Evolutionary conservation across 2,329 filamentous ascomycete genomes (phyloP).

Genomic region (Alternaria brassicae): DNA sequence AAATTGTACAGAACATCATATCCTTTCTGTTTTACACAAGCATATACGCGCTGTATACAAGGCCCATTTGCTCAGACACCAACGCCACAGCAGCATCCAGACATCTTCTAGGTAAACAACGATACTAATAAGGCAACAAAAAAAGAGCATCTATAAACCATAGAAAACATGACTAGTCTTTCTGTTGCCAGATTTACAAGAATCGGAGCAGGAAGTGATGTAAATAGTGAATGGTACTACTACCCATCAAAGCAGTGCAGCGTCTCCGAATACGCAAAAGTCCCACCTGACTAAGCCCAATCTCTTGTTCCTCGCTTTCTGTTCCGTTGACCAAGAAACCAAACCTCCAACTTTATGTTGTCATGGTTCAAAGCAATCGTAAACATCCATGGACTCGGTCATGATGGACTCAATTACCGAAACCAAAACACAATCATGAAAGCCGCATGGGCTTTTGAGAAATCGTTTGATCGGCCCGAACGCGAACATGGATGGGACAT

Average conservation of each 20-base stretch:
- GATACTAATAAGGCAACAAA: not conserved
- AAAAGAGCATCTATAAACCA: not conserved
- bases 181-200: not conserved
- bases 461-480: not conserved
- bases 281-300: not conserved
- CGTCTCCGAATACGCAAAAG: not conserved
- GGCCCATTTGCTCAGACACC: not conserved
- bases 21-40: not conserved
- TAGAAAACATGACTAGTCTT: not conserved
- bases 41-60: not conserved
- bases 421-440: not conserved
- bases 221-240: not conserved
- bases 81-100: not conserved
- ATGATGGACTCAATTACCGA: not conserved
- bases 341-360: not conserved
- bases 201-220: not conserved
- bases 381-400: not conserved
- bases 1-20: not conserved
- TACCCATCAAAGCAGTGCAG: not conserved
- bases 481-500: not conserved
- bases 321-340: not conserved
- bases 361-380: no score
- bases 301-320: not conserved
- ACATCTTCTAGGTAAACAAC: not conserved
- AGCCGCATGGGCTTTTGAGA: not conserved